phyloP scores from a whole-genome alignment of 768 basidiomycete species.

The Tulasnella sp. region DNA sequence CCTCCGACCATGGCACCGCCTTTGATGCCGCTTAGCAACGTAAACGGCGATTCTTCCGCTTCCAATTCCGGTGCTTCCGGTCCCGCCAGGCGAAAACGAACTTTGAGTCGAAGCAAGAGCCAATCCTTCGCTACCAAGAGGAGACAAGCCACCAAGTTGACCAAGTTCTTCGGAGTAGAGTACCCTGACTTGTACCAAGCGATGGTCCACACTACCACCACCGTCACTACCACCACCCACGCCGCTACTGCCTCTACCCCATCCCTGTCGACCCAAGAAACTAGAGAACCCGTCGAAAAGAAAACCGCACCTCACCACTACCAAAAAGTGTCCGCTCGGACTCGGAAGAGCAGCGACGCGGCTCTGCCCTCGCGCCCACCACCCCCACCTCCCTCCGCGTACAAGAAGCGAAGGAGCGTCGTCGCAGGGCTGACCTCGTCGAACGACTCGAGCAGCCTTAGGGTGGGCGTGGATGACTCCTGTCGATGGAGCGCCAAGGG shows the following conservation, averaged over 20 bases:
- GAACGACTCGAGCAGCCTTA: neutral
- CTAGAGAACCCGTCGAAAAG: neutral
- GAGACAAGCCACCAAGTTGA: slow-evolving; percentile 22
- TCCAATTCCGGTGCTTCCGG: neutral
- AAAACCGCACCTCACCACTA: neutral
- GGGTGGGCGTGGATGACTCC: slow-evolving; percentile 4
- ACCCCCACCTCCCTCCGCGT: neutral
- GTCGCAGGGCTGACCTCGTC: neutral
- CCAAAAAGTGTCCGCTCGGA: neutral
- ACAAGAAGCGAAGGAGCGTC: neutral
- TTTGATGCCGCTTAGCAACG: neutral
- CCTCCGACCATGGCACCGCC: neutral
- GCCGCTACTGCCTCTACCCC: neutral
- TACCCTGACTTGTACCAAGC: slow-evolving; percentile 22
- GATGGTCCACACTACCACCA: slow-evolving; percentile 11
- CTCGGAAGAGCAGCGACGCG: neutral
- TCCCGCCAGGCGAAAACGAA: neutral
- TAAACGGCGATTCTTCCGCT: neutral
- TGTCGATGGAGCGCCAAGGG: slow-evolving; percentile 19
- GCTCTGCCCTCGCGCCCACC: neutral
- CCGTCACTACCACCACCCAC: neutral
- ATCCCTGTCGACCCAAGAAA: neutral
- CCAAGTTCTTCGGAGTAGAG: slow-evolving; percentile 23
- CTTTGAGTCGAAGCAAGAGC: slow-evolving; percentile 11
- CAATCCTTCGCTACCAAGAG: slow-evolving; percentile 5